phyloP scores from a whole-genome alignment of 83 land plant species.

The Picea abies region DNA sequence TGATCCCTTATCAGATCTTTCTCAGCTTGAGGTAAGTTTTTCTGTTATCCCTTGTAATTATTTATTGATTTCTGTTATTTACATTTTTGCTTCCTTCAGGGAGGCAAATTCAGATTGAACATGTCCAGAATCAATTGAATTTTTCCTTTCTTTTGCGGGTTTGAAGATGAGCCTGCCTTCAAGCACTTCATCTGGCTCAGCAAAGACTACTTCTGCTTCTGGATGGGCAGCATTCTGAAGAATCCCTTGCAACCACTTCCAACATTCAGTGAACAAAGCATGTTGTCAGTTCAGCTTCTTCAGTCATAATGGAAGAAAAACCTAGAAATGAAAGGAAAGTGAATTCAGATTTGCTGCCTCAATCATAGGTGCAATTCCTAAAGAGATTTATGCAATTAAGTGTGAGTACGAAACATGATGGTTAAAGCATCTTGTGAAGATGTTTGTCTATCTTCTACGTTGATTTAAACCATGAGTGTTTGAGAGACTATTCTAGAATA shows the following conservation, averaged over 20 bases:
- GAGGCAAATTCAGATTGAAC: not conserved
- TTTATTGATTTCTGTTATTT: not conserved
- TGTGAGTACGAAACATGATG: constrained; percentile 13
- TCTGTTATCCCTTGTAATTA: not conserved
- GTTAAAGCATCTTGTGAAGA: constrained; percentile 7
- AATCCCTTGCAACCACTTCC: not conserved
- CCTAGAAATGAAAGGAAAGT: constrained; percentile 4
- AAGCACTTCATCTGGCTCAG: constrained; percentile 27
- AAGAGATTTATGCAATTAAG: constrained; percentile 11
- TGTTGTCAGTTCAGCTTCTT: not conserved
- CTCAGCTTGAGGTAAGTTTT: constrained; percentile 54
- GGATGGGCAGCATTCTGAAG: constrained; percentile 75
- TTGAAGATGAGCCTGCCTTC: constrained; percentile 60
- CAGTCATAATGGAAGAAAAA: not conserved
- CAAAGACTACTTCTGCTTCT: constrained; percentile 45
- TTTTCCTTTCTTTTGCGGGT: not conserved
- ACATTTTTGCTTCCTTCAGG: not conserved
- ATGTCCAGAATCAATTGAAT: not conserved
- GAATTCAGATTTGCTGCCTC: constrained; percentile 9
- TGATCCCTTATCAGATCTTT: constrained; percentile 70
- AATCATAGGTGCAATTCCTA: constrained; percentile 7
- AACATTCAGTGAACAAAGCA: not conserved
- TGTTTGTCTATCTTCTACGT: constrained; percentile 4
- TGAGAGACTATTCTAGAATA: constrained; percentile 15
- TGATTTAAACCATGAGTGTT: constrained; percentile 9